These are phyloP conservation scores for Diplosphaera chodatii DNA, from an alignment of 139 green algal genomes.

Conservation along the genomic window DNA sequence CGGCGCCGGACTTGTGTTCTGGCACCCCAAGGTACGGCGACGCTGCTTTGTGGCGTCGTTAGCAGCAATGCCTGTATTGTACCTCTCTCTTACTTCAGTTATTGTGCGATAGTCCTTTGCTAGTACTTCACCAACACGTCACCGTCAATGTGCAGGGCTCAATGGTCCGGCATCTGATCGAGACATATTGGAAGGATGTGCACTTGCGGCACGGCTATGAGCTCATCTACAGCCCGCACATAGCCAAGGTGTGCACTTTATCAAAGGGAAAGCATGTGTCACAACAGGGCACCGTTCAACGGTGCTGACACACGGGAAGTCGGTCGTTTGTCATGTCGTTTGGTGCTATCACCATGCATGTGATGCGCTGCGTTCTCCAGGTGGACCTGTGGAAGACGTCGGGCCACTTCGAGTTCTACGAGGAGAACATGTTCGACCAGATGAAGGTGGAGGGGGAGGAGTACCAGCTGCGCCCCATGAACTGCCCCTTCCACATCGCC, in stretches of 20 bases:
- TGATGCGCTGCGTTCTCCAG: not conserved
- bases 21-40: conserved; percentile 85
- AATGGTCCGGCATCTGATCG: conserved; percentile 81
- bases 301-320: no score
- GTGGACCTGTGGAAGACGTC: conserved; percentile 92
- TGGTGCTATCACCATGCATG: no score
- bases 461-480: conserved; percentile 98
- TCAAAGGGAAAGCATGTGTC: no score
- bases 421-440: conserved; percentile 92
- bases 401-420: conserved; percentile 97
- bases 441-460: conserved; percentile 84
- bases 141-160: no score
- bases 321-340: no score
- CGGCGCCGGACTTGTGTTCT: conserved; percentile 91
- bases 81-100: no score
- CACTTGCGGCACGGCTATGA: conserved; percentile 85
- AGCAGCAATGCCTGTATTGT: no score
- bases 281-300: no score
- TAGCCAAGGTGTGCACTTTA: conserved; percentile 64
- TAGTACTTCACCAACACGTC: no score
- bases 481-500: conserved; percentile 96
- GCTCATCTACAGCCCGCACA: conserved; percentile 90
- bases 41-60: no score
- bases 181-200: conserved; percentile 91
- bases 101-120: no score